Evolutionary conservation across 345 rosid species (phyloP), one percentile per base, ranked within the genome.

Genomic region (Passiflora organensis): DNA sequence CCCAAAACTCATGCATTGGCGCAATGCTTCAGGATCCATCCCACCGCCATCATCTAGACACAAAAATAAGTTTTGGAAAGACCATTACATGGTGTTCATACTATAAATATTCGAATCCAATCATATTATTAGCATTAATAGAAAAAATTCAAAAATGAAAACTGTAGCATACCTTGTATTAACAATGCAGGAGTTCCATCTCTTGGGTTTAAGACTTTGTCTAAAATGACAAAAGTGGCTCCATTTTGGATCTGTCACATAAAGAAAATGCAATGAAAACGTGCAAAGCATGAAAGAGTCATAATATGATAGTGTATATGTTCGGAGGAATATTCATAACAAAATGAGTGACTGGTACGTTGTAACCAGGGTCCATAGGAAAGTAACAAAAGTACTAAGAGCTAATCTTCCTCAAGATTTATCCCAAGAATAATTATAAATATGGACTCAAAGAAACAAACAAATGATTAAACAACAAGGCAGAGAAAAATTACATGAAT

Each of bases 1-100:
- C 58, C 96, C 96, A 81, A 93, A 93, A 75, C 96, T 91, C 89
- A 93, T 82, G 59, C 99, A 89, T 32, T 61, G 78, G 38, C 95
- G 80, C 71, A 93, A 77, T 64, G 87, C 83, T 63, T 89, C 94
- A 63, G 84, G 95, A 66, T 78, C 82, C 99, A 93, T 88, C 73
- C 99, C 99, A 60, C 91, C 95, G 62, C 99, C 99, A 59, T 89
- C 83, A 80, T 93, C 99, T 93, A 71, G 59, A 23, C n/a, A 13
- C 32, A 70, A 46, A 42, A 41, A 28, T 2, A 28, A 28, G 34
- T n/a, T n/a, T n/a, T n/a, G n/a, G n/a, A 28, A 28, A 28, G 8
- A 2, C 34, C 34, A 28, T 28, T 3, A 28, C 34, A 28, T 28
- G 34, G 34, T 28, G 34, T 28, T 28, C 34, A 28, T 28, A 28